These are phyloP conservation scores for Vitis amurensis DNA, from an alignment of 164 flowering plant species.

Conservation along the genomic window DNA sequence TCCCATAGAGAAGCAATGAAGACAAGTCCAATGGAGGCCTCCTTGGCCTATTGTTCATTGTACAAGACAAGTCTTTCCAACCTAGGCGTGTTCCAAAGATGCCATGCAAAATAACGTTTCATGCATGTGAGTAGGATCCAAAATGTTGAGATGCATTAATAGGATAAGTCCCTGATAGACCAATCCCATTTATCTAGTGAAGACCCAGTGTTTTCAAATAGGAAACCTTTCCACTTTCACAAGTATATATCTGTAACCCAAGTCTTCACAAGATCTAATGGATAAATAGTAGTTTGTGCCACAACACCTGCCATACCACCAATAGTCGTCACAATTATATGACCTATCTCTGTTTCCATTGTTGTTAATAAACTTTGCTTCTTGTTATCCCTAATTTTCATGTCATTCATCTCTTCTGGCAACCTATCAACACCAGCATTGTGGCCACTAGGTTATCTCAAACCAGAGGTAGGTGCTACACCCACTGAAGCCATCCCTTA, in stretches of 20 bases:
- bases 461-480: conserved; percentile 39
- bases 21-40: too few relatives aligned
- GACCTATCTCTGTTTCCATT: conserved; percentile 68
- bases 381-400: conserved; percentile 71
- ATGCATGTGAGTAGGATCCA: too few relatives aligned
- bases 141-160: too few relatives aligned
- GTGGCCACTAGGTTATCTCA: conserved; percentile 40
- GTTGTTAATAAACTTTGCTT: conserved; percentile 51
- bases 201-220: conserved; percentile 38
- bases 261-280: conserved; percentile 93
- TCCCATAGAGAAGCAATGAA: too few relatives aligned
- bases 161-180: too few relatives aligned
- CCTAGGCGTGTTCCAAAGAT: too few relatives aligned
- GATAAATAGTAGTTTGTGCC: conserved; percentile 88
- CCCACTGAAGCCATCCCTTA: conserved; percentile 48
- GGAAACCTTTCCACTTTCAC: conserved; percentile 69
- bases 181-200: too few relatives aligned
- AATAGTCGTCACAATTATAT: conserved; percentile 66
- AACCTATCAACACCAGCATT: background rate
- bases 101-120: too few relatives aligned
- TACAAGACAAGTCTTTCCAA: too few relatives aligned
- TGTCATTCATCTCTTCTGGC: background rate
- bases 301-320: conserved; percentile 97
- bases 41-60: too few relatives aligned
- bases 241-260: conserved; percentile 71